These are phyloP conservation scores for Neophaeococcomyces aloes DNA, from an alignment of 2,329 filamentous ascomycete species.

Conservation along the genomic window DNA sequence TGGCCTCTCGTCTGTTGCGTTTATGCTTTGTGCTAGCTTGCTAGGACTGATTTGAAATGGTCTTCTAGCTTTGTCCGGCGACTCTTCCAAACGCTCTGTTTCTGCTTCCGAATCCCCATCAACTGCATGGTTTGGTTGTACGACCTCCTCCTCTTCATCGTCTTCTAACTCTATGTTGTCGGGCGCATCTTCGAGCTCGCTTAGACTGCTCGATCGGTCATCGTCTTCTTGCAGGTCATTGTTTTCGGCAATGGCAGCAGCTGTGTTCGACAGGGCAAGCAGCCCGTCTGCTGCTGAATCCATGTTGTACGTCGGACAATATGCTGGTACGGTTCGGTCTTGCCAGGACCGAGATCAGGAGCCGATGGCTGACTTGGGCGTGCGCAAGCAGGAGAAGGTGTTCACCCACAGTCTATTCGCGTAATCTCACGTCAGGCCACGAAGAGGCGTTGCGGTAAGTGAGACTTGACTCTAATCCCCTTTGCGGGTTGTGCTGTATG, in stretches of 20 bases:
- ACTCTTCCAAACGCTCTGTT: slow-evolving; percentile 83
- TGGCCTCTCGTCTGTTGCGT: slow-evolving; percentile 15
- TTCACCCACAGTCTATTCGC: too few relatives aligned
- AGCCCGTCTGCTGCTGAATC: slow-evolving; percentile 28
- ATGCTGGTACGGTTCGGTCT: not conserved
- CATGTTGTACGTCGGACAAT: slow-evolving; percentile 23
- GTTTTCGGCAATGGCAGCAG: slow-evolving; percentile 26
- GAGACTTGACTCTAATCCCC: too few relatives aligned
- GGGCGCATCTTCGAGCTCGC: slow-evolving; percentile 75
- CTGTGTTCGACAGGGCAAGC: slow-evolving; percentile 27
- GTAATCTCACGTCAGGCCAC: too few relatives aligned
- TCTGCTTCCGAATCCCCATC: slow-evolving; percentile 75
- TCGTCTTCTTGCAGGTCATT: slow-evolving; percentile 46
- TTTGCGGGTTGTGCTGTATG: too few relatives aligned
- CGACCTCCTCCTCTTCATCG: slow-evolving; percentile 26
- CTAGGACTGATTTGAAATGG: slow-evolving; percentile 60
- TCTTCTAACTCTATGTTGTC: slow-evolving; percentile 24
- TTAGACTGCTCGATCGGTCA: slow-evolving; percentile 78
- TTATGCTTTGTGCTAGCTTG: slow-evolving; percentile 53
- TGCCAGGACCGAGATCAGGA: not conserved
- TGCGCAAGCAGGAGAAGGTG: too few relatives aligned
- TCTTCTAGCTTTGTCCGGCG: slow-evolving; percentile 56
- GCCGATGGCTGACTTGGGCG: too few relatives aligned
- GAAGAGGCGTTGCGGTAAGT: too few relatives aligned
- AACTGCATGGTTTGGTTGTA: slow-evolving; percentile 43